phyloP scores from a whole-genome alignment of 179 eudicot genomes.

The Nepenthes alata region DNA sequence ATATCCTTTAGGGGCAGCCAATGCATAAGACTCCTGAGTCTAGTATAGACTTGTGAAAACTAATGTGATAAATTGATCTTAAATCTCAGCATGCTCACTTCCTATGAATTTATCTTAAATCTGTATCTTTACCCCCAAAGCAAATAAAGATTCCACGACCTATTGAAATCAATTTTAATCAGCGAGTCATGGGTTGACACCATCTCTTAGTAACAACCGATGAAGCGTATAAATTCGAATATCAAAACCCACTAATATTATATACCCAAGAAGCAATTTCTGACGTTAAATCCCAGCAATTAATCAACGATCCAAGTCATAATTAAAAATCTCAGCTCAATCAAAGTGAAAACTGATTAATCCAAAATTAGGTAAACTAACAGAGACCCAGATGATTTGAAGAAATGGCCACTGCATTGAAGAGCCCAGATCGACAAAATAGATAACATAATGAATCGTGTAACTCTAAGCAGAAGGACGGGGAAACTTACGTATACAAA shows the following conservation, averaged over 20 bases:
- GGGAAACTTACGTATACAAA: no score
- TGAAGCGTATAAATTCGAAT: not conserved
- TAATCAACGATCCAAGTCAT: not conserved
- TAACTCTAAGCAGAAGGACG: no score
- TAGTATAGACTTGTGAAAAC: no score
- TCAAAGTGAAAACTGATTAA: not conserved
- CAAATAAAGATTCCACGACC: no score
- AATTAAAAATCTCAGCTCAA: conserved; percentile 1
- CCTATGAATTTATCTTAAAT: no score
- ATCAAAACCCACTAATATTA: not conserved
- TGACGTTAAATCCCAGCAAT: not conserved
- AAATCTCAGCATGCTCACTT: no score
- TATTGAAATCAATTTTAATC: no score
- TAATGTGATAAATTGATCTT: no score
- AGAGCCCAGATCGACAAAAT: not conserved
- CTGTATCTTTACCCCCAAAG: no score
- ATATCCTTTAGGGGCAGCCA: no score
- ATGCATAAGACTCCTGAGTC: no score
- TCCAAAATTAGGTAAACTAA: not conserved
- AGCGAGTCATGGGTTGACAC: not conserved
- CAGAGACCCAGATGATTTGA: not conserved
- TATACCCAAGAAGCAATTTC: not conserved
- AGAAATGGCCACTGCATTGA: not conserved
- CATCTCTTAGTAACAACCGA: not conserved
- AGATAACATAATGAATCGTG: no score